These are phyloP conservation scores for Solanum medicagineum DNA, from an alignment of 257 asterid genomes.

Conservation along the genomic window DNA sequence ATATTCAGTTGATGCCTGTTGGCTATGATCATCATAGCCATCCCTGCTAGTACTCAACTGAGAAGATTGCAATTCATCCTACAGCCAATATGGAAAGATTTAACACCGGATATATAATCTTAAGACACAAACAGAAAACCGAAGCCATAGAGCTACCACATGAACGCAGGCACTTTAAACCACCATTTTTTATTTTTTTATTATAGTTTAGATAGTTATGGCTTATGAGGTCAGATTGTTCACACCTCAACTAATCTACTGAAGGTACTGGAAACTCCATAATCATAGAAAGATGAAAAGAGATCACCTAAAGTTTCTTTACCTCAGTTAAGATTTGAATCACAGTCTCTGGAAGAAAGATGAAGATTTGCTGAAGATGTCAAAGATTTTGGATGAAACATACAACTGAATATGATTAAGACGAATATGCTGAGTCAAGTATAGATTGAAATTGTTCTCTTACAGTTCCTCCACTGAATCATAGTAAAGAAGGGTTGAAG, in stretches of 20 bases:
- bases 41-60: slow-evolving; percentile 25
- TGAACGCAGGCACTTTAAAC: not conserved
- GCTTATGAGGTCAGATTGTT: not conserved
- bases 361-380: not conserved
- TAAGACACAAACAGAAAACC: not conserved
- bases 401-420: not conserved
- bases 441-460: not conserved
- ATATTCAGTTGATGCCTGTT: slow-evolving; percentile 24
- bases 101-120: not conserved
- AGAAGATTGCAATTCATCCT: slow-evolving; percentile 48
- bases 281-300: not conserved
- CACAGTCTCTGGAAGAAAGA: not conserved
- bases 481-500: not conserved
- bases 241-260: not conserved
- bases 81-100: not conserved
- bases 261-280: not conserved
- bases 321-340: not conserved
- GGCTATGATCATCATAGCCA: slow-evolving; percentile 27
- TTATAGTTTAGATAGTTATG: not conserved
- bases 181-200: not conserved
- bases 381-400: not conserved
- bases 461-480: not conserved
- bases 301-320: not conserved
- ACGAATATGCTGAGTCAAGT: not conserved
- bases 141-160: not conserved